phyloP scores from a whole-genome alignment of 805 yeast species.

The Spathaspora arborariae region DNA sequence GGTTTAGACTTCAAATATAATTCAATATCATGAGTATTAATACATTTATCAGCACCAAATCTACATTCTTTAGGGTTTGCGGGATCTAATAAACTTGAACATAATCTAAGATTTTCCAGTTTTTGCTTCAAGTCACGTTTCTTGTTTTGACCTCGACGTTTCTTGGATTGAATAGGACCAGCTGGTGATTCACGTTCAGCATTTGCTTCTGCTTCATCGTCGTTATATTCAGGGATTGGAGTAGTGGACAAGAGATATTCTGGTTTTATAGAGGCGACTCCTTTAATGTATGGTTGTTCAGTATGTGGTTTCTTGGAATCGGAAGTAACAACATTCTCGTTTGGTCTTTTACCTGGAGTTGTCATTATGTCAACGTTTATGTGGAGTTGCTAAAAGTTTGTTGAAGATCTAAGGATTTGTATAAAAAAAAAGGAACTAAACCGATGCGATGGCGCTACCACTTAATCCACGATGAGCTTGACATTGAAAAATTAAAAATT shows the following conservation, averaged over 20 bases:
- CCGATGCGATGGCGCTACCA: neutral
- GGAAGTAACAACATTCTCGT: constrained; percentile 8
- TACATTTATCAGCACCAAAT: constrained; percentile 69
- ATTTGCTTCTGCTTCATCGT: constrained; percentile 45
- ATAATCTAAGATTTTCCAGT: constrained; percentile 60
- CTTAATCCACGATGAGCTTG: neutral
- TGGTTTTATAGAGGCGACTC: constrained; percentile 73
- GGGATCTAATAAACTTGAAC: constrained; percentile 61
- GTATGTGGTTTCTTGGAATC: constrained; percentile 18
- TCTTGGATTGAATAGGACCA: constrained; percentile 31
- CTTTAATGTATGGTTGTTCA: constrained; percentile 37
- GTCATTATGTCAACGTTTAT: constrained; percentile 5
- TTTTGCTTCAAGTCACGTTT: constrained; percentile 70
- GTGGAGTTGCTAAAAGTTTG: no score
- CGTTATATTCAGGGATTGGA: constrained; percentile 36
- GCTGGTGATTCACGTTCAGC: constrained; percentile 27
- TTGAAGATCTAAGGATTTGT: neutral
- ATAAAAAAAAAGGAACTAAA: no score
- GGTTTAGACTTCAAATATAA: constrained; percentile 64
- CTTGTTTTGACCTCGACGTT: constrained; percentile 76
- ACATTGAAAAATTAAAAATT: neutral
- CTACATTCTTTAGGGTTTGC: constrained; percentile 46
- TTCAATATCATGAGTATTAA: constrained; percentile 70
- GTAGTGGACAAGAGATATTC: constrained; percentile 60
- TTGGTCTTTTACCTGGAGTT: constrained; percentile 14